Evolutionary conservation across 345 rosid genomes (phyloP).

Genomic region (Crucihimalaya himalaica): DNA sequence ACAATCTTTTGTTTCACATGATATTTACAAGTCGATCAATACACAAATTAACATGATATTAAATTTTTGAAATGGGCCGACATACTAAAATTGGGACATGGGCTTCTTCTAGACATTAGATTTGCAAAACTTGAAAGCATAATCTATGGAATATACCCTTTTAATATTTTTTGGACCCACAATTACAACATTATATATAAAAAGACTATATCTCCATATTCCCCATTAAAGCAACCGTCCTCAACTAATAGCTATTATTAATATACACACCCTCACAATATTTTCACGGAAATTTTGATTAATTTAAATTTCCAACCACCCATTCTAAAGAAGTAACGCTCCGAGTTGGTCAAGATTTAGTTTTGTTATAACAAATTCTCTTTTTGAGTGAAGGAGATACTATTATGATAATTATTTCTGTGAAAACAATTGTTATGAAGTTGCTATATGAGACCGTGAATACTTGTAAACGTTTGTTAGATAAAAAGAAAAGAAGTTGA

Average conservation of each 20-base stretch:
- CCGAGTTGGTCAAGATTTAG: conserved; percentile 28
- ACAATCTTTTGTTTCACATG: neutral
- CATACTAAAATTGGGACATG: neutral
- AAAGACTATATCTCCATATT: neutral
- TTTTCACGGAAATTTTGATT: neutral
- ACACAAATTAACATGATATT: neutral
- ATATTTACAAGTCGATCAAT: neutral
- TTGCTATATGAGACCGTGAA: neutral
- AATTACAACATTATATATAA: neutral
- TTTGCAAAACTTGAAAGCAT: conserved; percentile 18
- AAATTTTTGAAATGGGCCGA: neutral
- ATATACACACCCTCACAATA: neutral
- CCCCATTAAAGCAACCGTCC: conserved; percentile 31
- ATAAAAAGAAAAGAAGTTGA: neutral
- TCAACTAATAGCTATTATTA: conserved; percentile 32
- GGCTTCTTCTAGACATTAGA: conserved; percentile 17
- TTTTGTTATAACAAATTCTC: neutral
- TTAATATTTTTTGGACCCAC: conserved; percentile 13
- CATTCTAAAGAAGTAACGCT: conserved; percentile 12
- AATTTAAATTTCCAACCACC: conserved; percentile 33
- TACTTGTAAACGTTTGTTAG: conserved; percentile 9
- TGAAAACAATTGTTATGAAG: neutral
- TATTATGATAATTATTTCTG: neutral
- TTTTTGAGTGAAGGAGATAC: neutral
- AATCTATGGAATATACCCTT: conserved; percentile 31